Evolutionary conservation across 495 filamentous ascomycete genomes (phyloP), one percentile per base, ranked within the genome.

Genomic region (Lineolata rhizophorae): DNA sequence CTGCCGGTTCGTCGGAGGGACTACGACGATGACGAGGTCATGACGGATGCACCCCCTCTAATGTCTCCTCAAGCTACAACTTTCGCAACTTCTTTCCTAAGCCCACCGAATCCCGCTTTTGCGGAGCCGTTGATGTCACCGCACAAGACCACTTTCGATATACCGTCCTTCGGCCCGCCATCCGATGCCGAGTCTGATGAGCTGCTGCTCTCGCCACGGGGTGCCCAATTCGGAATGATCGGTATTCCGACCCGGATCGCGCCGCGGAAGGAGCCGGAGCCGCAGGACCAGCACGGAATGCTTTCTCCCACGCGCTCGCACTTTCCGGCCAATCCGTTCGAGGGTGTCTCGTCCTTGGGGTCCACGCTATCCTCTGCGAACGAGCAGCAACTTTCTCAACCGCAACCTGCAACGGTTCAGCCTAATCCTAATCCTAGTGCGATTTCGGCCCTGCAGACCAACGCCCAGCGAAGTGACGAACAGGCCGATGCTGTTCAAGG

Each of bases 1-100:
- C 27, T 47, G 18, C 35, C 35, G 13, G 16, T 47, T 13, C n/a
- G n/a, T n/a, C 14, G 41, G 16, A 31, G 21, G 16, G 16, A 31
- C 10, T 14, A 27, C 10, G 25, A 43, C 29, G 26, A 29, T 12
- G n/a, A 29, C 11, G 3, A 24, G 18, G 11, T 19, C 9, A 33
- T 27, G 28, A 16, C 36, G 11, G 25, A 20, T 5, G 26, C 19
- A 3, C 28, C 28, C 6, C 13, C 28, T 13, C 6, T 9, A 14
- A 9, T 30, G 6, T 6, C 6, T 14, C 15, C 15, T 14, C n/a
- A 9, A 5, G 28, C 28, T 6, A 14, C 6, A 30, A 9, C 6
- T 6, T n/a, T 30, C 11, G n/a, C n/a, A n/a, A n/a, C n/a, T n/a
- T n/a, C n/a, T n/a, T n/a, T n/a, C n/a, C n/a, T n/a, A n/a, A n/a